Base-by-base conservation (phyloP, 441 rosid species). In the Corymbia calophylla region DNA sequence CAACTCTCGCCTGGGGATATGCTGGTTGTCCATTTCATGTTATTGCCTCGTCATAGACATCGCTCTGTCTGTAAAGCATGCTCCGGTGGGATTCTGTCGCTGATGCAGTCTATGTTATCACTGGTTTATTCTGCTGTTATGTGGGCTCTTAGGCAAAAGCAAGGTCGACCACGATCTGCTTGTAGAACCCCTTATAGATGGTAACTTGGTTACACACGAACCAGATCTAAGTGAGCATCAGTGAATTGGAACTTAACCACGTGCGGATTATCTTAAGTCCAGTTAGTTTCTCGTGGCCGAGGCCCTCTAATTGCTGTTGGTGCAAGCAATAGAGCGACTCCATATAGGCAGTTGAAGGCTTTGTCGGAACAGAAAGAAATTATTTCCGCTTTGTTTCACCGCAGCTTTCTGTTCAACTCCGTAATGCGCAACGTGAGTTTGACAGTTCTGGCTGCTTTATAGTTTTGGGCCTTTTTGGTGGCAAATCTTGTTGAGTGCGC, bases 281-380 rank as follows among this genome's bases (percentile, higher is more conserved):
- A 77, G 90, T 95, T 81, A 94, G 96, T 62, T 96, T 98, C 95
- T 94, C 98, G 68, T 96, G 97, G 99, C 90, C 97, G 94, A 93
- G 93, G 93, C 86, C 93, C 96, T 88, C 90, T 96, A 49, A 91
- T 98, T 91, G 94, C 95, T 81, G 89, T 91, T 87, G 91, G 92
- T 56, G 90, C 77, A 53, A 91, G 93, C 88, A 86, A 88, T 87
- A 89, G 93, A 48, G 89, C 95, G 87, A 94, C 97, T 44, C 91
- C 94, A 0, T 90, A 95, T 87, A 94, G 93, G 94, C 97, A 95
- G 54, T 92, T 90, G 54, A 96, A 93, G 90, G 31, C 95, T 91
- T 87, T 94, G n/a, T 87, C 94, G 49, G 93, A 88, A 58, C 93
- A 96, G 97, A 94, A 92, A 89, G 99, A 97, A 56, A 89, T 95